Evolutionary conservation across 108 stramenopile genomes (phyloP).

Genomic region (Stephanodiscus triporus): DNA sequence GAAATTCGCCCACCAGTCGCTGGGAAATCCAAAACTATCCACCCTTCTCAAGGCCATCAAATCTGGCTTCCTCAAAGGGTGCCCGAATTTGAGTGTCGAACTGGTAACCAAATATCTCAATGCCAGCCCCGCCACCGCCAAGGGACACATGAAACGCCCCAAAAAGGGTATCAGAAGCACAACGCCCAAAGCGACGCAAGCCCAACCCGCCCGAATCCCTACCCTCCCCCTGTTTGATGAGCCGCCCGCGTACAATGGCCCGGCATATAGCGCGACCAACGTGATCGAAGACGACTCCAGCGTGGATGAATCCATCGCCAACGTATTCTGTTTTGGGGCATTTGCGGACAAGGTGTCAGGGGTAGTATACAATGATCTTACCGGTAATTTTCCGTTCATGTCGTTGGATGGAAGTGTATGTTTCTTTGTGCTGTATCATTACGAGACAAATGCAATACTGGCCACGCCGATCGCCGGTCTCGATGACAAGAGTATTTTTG

Average conservation of each 20-base stretch:
- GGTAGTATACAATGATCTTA: slow-evolving; percentile 20
- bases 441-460: slow-evolving; percentile 49
- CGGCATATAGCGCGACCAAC: too few species aligned
- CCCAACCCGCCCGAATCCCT: too few species aligned
- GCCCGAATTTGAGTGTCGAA: too few species aligned
- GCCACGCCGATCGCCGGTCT: slow-evolving; percentile 2
- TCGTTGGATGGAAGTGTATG: slow-evolving; percentile 37
- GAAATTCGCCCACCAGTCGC: too few species aligned
- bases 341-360: slow-evolving; percentile 9
- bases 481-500: background rate
- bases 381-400: slow-evolving; percentile 43
- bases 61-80: too few species aligned
- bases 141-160: background rate
- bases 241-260: too few species aligned
- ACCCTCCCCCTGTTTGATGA: too few species aligned
- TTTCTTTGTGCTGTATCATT: slow-evolving; percentile 50
- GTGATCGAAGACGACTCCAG: too few species aligned
- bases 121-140: background rate
- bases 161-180: background rate
- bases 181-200: too few species aligned
- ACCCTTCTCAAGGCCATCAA: too few species aligned
- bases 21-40: too few species aligned
- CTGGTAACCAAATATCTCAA: too few species aligned
- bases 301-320: background rate
- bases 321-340: slow-evolving; percentile 13